Evolutionary conservation across 768 basidiomycete genomes (phyloP).

Genomic region (Trametes villosa): DNA sequence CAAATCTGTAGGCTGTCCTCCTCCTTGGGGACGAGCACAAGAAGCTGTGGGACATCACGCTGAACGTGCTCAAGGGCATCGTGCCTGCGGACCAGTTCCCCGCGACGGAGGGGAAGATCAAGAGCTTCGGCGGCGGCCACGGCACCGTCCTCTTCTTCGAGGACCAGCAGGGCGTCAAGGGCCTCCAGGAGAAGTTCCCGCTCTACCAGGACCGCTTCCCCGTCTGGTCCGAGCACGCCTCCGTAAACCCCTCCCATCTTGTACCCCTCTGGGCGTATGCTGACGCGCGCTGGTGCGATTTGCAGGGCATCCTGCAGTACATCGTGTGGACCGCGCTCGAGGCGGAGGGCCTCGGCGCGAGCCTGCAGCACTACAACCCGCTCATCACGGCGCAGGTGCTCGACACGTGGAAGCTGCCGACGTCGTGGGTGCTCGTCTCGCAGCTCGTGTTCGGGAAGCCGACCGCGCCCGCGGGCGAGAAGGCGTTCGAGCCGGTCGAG

Average conservation of each 20-base stretch:
- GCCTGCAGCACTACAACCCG: constrained; percentile 31
- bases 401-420: constrained; percentile 26
- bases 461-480: constrained; percentile 20
- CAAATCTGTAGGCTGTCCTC: constrained; percentile 19
- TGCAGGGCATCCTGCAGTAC: constrained; percentile 27
- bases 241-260: constrained; percentile 3
- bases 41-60: constrained; percentile 29
- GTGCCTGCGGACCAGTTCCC: constrained; percentile 26
- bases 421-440: constrained; percentile 24
- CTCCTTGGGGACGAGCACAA: constrained; percentile 29
- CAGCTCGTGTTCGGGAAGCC: constrained; percentile 29
- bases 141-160: constrained; percentile 32
- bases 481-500: constrained; percentile 25
- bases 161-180: constrained; percentile 24
- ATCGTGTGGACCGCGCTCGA: constrained; percentile 30
- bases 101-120: constrained; percentile 24
- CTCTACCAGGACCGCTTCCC: constrained; percentile 30
- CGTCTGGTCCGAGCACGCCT: constrained; percentile 24
- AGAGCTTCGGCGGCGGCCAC: constrained; percentile 26
- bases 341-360: constrained; percentile 27
- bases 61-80: constrained; percentile 23
- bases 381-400: constrained; percentile 26
- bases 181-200: constrained; percentile 23
- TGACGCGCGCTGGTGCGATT: background rate
- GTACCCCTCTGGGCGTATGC: background rate